These are phyloP conservation scores for Aegilops tauschii DNA, from an alignment of 176 grass and related monocot species.

Conservation along the genomic window DNA sequence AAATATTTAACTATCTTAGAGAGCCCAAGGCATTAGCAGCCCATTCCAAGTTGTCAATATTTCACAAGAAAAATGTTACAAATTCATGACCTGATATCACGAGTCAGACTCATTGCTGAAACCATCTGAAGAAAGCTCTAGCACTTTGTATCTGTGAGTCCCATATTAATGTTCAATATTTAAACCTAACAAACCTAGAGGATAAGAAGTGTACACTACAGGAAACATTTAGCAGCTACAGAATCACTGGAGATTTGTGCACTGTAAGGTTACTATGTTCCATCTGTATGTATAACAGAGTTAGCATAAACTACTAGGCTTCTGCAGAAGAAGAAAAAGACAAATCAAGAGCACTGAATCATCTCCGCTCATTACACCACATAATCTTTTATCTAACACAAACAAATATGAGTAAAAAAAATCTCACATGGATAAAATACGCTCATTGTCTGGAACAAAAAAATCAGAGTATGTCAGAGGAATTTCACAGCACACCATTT, in stretches of 20 bases:
- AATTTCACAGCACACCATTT: not conserved
- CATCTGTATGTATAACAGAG: not conserved
- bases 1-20: slow-evolving; percentile 18
- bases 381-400: not conserved
- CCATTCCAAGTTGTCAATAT: slow-evolving; percentile 40
- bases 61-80: slow-evolving; percentile 39
- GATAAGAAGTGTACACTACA: slow-evolving; percentile 26
- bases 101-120: slow-evolving; percentile 59
- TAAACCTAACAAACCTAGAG: slow-evolving; percentile 33
- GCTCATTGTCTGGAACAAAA: not conserved
- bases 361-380: not conserved
- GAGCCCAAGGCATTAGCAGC: not conserved
- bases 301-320: not conserved
- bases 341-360: not conserved
- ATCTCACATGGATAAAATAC: not conserved
- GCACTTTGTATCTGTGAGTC: slow-evolving; percentile 73
- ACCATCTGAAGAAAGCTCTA: slow-evolving; percentile 75
- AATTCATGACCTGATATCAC: slow-evolving; percentile 63
- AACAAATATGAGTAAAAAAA: not conserved
- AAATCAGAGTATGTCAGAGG: not conserved
- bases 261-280: slow-evolving; percentile 9
- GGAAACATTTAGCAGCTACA: slow-evolving; percentile 12
- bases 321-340: not conserved
- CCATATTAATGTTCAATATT: slow-evolving; percentile 87
- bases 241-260: not conserved